Evolutionary conservation across 202 grass and related monocot species (phyloP), one percentile per base, ranked within the genome.

Genomic region (Panicum virgatum): DNA sequence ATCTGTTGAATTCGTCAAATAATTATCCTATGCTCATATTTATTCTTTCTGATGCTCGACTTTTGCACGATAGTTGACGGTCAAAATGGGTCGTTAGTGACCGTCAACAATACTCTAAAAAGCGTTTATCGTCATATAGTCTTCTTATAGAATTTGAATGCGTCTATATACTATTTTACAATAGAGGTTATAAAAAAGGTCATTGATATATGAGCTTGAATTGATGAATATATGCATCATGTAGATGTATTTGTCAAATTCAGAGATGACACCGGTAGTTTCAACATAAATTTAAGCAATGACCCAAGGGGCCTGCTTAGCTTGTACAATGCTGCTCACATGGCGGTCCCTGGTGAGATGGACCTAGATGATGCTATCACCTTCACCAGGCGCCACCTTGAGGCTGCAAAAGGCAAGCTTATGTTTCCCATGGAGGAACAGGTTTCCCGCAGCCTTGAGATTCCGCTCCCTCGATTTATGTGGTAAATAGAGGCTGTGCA

Each of bases 221-320:
- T 1, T 48, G 14, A 48, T 48, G 46, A 48, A 4, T 48, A 16
- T 48, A 42, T 76, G 62, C 1, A 30, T 30, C 29, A 22, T 42
- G 32, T 36, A 91, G 76, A 78, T 66, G 69, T 38, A 20, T 91
- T 91, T 30, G 32, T 37, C 53, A 84, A 66, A 19, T 90, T 87
- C 68, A 84, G 44, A 71, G 80, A 47, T 29, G 70, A 36, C 1
- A 37, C 53, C 19, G 70, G 68, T 1, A 74, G 39, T 15, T 87
- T 91, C 11, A 13, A 26, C 23, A 5, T 10, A 5, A 26, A 26
- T 26, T 3, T 58, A 5, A 34, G 14, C 26, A 20, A 15, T 20
- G 45, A 5, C 4, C 9, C 77, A 1, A 78, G 71, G 54, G 85
- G 76, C 10, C 50, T 91, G 10, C n/a, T 88, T 18, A 79, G 82